A percentile compares a stretch with the other conserved stretches of the same genome.
Evolutionary conservation across 208 protist genomes (phyloP).

Genomic region (Trypanosoma brucei): DNA sequence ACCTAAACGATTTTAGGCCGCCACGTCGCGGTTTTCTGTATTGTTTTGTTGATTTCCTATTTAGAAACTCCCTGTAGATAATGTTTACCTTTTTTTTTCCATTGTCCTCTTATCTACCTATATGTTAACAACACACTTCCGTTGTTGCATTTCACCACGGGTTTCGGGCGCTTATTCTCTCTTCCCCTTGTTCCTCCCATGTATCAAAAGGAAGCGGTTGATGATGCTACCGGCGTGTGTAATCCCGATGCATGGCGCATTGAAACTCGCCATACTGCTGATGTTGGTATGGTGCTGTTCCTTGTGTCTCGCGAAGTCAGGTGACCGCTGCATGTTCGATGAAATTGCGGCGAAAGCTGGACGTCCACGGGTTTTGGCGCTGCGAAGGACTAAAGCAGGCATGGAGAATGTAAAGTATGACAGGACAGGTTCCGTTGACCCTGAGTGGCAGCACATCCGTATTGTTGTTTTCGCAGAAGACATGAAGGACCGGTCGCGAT

Average conservation of each 20-base stretch:
- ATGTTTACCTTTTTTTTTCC: too few relatives aligned
- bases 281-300: background rate
- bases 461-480: conserved; percentile 31
- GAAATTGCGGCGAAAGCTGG: background rate
- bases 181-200: too few relatives aligned
- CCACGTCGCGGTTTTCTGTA: too few relatives aligned
- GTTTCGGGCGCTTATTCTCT: too few relatives aligned
- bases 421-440: background rate
- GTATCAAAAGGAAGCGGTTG: too few relatives aligned
- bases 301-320: background rate
- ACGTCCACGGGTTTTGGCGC: background rate
- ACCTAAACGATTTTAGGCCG: too few relatives aligned
- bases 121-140: too few relatives aligned
- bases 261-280: background rate
- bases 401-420: background rate
- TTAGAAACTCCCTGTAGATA: too few relatives aligned
- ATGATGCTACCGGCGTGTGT: background rate
- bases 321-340: background rate
- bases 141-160: too few relatives aligned
- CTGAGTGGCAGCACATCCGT: conserved; percentile 33
- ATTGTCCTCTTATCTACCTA: too few relatives aligned
- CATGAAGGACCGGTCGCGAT: conserved; percentile 22
- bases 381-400: background rate
- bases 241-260: background rate
- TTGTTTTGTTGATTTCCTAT: too few relatives aligned